Evolutionary conservation across 179 eudicot genomes (phyloP).

Genomic region (Silene coronaria): DNA sequence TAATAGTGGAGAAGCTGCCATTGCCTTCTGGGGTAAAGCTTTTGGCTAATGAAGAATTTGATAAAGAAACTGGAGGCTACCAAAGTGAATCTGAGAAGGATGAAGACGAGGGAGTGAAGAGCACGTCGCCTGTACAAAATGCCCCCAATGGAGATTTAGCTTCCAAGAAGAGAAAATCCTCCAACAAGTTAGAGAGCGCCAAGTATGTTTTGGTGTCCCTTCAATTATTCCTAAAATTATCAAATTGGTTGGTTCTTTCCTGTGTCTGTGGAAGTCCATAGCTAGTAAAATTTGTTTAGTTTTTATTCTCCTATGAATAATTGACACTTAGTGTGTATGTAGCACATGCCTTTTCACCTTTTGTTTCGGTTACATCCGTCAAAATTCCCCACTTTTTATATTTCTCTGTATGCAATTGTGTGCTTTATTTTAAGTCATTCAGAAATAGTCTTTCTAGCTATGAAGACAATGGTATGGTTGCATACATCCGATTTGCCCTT

Average conservation of each 20-base stretch:
- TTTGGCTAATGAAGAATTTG: conserved; percentile 58
- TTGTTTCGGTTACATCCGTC: no score
- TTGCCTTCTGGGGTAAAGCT: conserved; percentile 38
- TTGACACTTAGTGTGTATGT: no score
- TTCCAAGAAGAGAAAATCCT: conserved; percentile 72
- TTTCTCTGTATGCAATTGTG: no score
- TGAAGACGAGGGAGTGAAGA: conserved; percentile 29
- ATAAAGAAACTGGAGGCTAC: conserved; percentile 48
- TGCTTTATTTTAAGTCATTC: no score
- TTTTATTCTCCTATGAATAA: no score
- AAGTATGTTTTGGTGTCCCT: conserved; percentile 40
- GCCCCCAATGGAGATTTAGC: conserved; percentile 23
- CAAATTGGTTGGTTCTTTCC: background rate
- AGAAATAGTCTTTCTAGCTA: no score
- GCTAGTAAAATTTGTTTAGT: no score
- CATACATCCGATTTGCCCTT: no score
- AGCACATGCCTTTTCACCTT: no score
- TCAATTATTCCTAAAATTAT: background rate
- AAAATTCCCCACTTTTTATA: no score
- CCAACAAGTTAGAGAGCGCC: conserved; percentile 34
- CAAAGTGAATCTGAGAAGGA: conserved; percentile 42
- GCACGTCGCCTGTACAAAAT: conserved; percentile 31
- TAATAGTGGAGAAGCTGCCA: conserved; percentile 39
- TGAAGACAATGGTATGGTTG: no score
- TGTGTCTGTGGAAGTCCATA: no score